Evolutionary conservation across 2,329 filamentous ascomycete genomes (phyloP).

Genomic region (Nemania abortiva): DNA sequence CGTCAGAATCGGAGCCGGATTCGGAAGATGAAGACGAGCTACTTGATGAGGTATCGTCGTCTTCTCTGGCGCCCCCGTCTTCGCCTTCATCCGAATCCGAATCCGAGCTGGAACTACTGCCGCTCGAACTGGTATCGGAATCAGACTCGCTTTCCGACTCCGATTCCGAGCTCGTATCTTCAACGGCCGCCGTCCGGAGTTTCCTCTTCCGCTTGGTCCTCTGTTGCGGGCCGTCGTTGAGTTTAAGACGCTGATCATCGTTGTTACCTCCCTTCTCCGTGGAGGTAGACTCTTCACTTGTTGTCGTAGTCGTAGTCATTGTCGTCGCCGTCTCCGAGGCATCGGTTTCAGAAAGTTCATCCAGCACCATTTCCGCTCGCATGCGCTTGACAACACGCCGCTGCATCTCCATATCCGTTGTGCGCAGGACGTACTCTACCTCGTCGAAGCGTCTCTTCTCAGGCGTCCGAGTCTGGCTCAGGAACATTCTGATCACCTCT

Average conservation of each 20-base stretch:
- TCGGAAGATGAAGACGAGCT: slow-evolving; percentile 55
- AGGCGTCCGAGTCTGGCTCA: slow-evolving; percentile 50
- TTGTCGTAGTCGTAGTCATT: slow-evolving; percentile 39
- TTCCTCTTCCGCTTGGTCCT: slow-evolving; percentile 66
- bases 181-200: slow-evolving; percentile 60
- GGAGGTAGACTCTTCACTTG: slow-evolving; percentile 40
- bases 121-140: slow-evolving; percentile 52
- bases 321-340: slow-evolving; percentile 51
- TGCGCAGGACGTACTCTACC: slow-evolving; percentile 62
- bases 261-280: slow-evolving; percentile 44
- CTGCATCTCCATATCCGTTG: slow-evolving; percentile 65
- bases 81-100: slow-evolving; percentile 47
- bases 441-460: slow-evolving; percentile 66
- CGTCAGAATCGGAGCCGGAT: slow-evolving; percentile 50
- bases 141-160: slow-evolving; percentile 54
- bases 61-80: slow-evolving; percentile 22
- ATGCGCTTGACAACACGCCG: slow-evolving; percentile 71
- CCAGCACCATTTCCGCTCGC: slow-evolving; percentile 69
- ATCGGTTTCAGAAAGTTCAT: slow-evolving; percentile 65
- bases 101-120: slow-evolving; percentile 46
- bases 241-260: slow-evolving; percentile 57
- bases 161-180: slow-evolving; percentile 54
- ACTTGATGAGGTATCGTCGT: slow-evolving; percentile 53
- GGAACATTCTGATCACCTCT: slow-evolving; percentile 64
- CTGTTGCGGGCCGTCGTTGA: slow-evolving; percentile 59